Percentiles rank a stretch among this genome's conserved stretches.
phyloP scores from a whole-genome alignment of 768 basidiomycete species.

The Neoboletus subvelutipes region DNA sequence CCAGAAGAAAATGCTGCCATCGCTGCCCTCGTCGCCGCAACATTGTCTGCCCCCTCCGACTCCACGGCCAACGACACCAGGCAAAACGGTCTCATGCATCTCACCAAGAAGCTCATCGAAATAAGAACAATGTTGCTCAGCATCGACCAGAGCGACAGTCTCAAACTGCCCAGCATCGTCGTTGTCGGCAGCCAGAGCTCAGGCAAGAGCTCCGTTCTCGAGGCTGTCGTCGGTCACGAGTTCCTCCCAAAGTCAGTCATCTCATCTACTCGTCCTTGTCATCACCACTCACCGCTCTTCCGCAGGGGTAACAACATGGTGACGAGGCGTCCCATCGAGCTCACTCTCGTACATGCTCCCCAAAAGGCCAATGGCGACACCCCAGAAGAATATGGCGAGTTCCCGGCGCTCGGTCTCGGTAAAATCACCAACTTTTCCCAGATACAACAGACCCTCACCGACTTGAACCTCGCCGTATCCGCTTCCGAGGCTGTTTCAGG shows the following conservation, averaged over 20 bases:
- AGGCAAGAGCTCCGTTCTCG: conserved; percentile 96
- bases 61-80: conserved; percentile 36
- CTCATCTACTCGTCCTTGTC: conserved; percentile 11
- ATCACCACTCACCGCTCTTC: background rate
- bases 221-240: conserved; percentile 96
- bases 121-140: conserved; percentile 92
- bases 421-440: conserved; percentile 89
- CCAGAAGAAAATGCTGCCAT: conserved; percentile 59
- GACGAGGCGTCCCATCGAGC: conserved; percentile 95
- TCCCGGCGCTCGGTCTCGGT: conserved; percentile 85
- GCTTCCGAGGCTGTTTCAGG: conserved; percentile 88
- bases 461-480: conserved; percentile 93
- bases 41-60: conserved; percentile 75
- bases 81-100: conserved; percentile 86
- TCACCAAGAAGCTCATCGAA: conserved; percentile 94
- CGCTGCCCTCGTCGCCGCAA: conserved; percentile 74
- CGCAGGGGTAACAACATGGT: conserved; percentile 98
- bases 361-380: conserved; percentile 46
- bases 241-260: conserved; percentile 93
- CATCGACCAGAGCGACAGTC: conserved; percentile 92
- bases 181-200: conserved; percentile 98
- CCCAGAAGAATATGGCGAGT: conserved; percentile 86
- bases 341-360: conserved; percentile 94
- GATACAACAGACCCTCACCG: conserved; percentile 90
- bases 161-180: conserved; percentile 96